Conservation (phyloP, 176 grass and related monocot species). For the Oryza meridionalis region DNA sequence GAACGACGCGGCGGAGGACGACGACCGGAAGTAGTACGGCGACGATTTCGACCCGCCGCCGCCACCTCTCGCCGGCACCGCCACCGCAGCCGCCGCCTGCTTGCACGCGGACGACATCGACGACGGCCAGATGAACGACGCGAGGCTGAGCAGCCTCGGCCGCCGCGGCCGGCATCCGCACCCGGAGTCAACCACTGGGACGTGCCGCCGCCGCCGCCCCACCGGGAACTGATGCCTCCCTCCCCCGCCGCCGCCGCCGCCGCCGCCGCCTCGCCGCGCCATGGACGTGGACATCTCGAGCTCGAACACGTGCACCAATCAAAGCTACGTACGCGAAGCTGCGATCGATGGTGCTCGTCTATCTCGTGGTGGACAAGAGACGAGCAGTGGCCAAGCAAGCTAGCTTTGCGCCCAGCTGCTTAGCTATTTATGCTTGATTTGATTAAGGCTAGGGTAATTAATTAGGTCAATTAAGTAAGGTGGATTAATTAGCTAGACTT, state of each 20-base stretch:
- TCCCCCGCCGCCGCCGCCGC: neutral
- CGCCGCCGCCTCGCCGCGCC: neutral
- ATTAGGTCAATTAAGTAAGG: neutral
- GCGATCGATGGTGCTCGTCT: neutral
- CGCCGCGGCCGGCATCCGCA: constrained; percentile 59
- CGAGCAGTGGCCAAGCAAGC: neutral
- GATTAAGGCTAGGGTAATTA: neutral
- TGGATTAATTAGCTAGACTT: neutral
- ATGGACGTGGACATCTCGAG: constrained; percentile 8
- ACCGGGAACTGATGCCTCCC: constrained; percentile 42
- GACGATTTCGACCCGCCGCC: neutral
- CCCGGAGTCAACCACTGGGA: constrained; percentile 49
- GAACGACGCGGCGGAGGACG: constrained; percentile 45
- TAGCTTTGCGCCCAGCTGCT: neutral
- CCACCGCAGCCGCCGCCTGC: neutral
- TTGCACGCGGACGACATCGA: neutral
- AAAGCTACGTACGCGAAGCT: neutral
- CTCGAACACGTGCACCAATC: no score
- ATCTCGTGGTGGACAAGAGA: neutral
- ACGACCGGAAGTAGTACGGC: constrained; percentile 7
- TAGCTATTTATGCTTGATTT: neutral
- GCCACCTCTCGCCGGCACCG: neutral
- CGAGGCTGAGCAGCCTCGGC: constrained; percentile 39
- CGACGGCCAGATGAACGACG: constrained; percentile 46
- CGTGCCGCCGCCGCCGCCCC: constrained; percentile 44